phyloP scores from a whole-genome alignment of 768 basidiomycete genomes.

The Krasilnikovozyma curviuscula region DNA sequence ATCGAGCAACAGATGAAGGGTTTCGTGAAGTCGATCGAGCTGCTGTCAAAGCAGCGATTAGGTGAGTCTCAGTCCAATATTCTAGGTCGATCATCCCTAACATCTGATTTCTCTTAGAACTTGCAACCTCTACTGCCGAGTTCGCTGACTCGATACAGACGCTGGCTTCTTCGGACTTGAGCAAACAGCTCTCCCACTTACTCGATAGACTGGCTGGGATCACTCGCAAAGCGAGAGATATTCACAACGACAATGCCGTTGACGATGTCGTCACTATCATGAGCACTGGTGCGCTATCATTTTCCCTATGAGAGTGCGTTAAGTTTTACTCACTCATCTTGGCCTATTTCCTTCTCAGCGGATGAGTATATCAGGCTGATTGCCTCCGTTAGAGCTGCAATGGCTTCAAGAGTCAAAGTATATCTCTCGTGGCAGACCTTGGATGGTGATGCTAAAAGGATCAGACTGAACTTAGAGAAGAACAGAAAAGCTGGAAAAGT shows the following conservation, averaged over 20 bases:
- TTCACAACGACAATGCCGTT: conserved; percentile 53
- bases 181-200: conserved; percentile 48
- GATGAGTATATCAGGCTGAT: conserved; percentile 91
- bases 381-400: conserved; percentile 70
- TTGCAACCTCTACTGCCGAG: conserved; percentile 52
- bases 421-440: conserved; percentile 63
- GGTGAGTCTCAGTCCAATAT: conserved; percentile 31
- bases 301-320: background rate
- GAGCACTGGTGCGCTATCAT: conserved; percentile 40
- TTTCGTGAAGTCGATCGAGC: conserved; percentile 67
- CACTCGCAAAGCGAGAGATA: conserved; percentile 50
- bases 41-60: conserved; percentile 60
- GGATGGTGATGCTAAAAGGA: conserved; percentile 53
- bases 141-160: conserved; percentile 54
- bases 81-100: background rate
- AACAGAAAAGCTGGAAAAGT: conserved; percentile 56
- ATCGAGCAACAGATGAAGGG: conserved; percentile 75
- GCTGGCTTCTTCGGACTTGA: conserved; percentile 56
- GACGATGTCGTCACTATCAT: conserved; percentile 65
- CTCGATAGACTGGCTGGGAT: conserved; percentile 54
- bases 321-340: background rate
- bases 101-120: conserved; percentile 34
- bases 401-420: conserved; percentile 64
- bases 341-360: conserved; percentile 25
- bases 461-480: conserved; percentile 60